Conservation (phyloP, 2,329 filamentous ascomycete species). For the Lecanicillium sp. region DNA sequence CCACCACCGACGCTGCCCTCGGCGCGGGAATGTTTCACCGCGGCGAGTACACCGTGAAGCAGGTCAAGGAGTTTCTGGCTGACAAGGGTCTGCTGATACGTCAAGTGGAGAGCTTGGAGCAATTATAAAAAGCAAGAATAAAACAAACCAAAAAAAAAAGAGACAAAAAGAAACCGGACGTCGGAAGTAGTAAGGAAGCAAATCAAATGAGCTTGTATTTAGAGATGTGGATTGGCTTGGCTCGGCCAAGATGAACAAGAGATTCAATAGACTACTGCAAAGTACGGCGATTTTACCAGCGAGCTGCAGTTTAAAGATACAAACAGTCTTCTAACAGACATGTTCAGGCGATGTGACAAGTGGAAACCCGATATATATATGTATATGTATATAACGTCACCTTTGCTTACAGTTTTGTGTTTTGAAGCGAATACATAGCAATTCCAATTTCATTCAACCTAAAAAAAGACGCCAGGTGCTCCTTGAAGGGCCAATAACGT, state of each 20-base stretch:
- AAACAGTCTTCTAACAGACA: too few species aligned
- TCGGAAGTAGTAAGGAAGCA: background rate
- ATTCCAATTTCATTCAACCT: background rate
- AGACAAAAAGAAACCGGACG: slow-evolving; percentile 2
- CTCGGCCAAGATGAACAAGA: background rate
- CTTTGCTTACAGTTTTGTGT: too few species aligned
- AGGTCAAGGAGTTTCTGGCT: slow-evolving; percentile 80
- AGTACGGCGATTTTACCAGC: background rate
- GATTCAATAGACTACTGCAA: slow-evolving; percentile 1
- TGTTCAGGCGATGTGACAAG: too few species aligned
- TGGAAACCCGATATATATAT: too few species aligned
- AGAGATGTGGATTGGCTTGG: background rate
- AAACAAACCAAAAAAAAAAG: slow-evolving; percentile 5
- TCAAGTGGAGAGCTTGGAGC: slow-evolving; percentile 55
- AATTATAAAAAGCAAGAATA: slow-evolving; percentile 7
- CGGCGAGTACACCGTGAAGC: slow-evolving; percentile 86
- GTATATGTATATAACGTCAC: too few species aligned
- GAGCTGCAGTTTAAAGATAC: too few species aligned
- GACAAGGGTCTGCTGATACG: slow-evolving; percentile 70
- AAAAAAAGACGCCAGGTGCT: background rate
- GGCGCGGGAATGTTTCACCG: slow-evolving; percentile 98
- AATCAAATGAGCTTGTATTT: too few species aligned
- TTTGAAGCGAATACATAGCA: too few species aligned
- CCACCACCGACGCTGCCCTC: slow-evolving; percentile 81
- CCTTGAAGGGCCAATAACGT: background rate